Evolutionary conservation across 2,329 filamentous ascomycete species (phyloP), one percentile per base, ranked within the genome.

Genomic region (Calonectria honghensis): DNA sequence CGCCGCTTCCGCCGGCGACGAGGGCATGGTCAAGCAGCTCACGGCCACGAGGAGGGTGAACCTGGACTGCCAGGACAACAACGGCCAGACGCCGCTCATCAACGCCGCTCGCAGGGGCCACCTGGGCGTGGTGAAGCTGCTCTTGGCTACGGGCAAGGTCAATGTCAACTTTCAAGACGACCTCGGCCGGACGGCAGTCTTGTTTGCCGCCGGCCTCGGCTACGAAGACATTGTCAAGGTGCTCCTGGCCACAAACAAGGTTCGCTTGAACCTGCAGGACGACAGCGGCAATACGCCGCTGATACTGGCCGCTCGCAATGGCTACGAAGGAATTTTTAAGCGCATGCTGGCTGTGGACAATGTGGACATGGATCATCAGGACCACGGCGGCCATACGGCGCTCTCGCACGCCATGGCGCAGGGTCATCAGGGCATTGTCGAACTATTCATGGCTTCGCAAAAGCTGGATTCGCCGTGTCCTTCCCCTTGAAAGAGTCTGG

Each of bases 391-490:
- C 14, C 39, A 63, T 10, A 41, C 57, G n/a, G n/a, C 57, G 16
- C 57, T 63, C 24, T 41, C 57, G 6, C 39, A 63, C 27, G 57
- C 57, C 16, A 63, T 39, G n/a, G 57, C 37, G 11, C 39, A 63
- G 9, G 57, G 57, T 1, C 57, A 63, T 37, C 24, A 37, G 24
- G 37, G 35, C 2, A 16, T 63, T 20, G 57, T 63, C 14, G 57
- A 63, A 13, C 24, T 63, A 24, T 39, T 63, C 13, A 41, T 63
- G 57, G 57, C 57, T 4, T 41, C 57, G 5, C 39, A 41, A 27
- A 63, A 63, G 27, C 39, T 63, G 27, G 57, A 63, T 29, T 63
- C 57, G 18, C 57, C 57, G 14, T 63, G 35, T 27, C 39, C 57
- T 29, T 29, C 35, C 4, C 57, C 57, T 9, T 63, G 16, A 41